Conservation (phyloP, 768 basidiomycete genomes). For the Auriscalpium microsporum region DNA sequence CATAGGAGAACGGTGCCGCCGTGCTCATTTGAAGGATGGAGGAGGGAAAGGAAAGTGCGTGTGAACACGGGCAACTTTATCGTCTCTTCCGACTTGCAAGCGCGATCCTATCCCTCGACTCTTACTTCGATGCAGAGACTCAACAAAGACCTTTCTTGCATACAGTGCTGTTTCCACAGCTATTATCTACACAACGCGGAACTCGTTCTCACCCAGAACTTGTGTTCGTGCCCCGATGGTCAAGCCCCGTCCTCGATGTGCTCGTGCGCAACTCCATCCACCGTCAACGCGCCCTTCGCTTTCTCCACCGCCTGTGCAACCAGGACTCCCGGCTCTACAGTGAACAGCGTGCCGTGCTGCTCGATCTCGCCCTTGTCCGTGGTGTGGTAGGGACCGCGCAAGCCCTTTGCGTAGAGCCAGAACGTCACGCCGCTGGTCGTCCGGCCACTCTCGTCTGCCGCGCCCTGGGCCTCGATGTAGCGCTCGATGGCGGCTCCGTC, state of each 20-base stretch:
- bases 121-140: too few species aligned
- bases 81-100: too few species aligned
- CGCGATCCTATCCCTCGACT: too few species aligned
- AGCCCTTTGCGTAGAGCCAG: slow-evolving; percentile 12
- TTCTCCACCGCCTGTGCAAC: neutral
- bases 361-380: slow-evolving; percentile 6
- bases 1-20: too few species aligned
- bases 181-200: too few species aligned
- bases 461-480: neutral
- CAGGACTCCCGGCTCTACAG: slow-evolving; percentile 4
- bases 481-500: slow-evolving; percentile 2
- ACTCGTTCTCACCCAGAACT: too few species aligned
- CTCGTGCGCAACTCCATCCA: slow-evolving; percentile 1
- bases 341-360: slow-evolving; percentile 10
- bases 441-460: neutral
- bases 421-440: slow-evolving; percentile 1
- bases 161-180: too few species aligned
- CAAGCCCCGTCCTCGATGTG: neutral
- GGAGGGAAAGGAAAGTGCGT: too few species aligned
- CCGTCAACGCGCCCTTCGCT: neutral
- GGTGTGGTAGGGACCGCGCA: slow-evolving; percentile 7
- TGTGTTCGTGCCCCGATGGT: neutral
- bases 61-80: too few species aligned
- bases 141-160: too few species aligned
- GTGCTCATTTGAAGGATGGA: too few species aligned